Evolutionary conservation across 2,329 filamentous ascomycete genomes (phyloP).

Genomic region (Exophiala aquamarina): DNA sequence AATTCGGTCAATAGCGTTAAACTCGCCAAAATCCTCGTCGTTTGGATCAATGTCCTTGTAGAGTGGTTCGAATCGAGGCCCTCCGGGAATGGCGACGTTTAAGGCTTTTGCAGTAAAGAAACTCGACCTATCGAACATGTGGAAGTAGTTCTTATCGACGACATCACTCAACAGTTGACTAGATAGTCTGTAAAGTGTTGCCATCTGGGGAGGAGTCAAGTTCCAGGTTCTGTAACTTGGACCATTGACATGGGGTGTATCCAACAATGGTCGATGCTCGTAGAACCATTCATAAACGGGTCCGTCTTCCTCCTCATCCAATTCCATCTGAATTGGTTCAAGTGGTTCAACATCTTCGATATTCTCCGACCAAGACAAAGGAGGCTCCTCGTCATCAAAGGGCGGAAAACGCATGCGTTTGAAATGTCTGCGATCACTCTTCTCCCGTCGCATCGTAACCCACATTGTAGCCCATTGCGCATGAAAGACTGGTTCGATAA

Average conservation of each 20-base stretch:
- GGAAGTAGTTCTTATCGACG: conserved; percentile 95
- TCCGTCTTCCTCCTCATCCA: conserved; percentile 89
- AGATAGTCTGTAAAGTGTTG: conserved; percentile 87
- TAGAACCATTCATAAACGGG: conserved; percentile 98
- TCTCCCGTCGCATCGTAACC: conserved; percentile 96
- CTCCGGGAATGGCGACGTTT: conserved; percentile 96
- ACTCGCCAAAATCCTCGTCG: conserved; percentile 98
- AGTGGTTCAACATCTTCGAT: conserved; percentile 97
- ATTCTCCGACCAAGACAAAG: conserved; percentile 96
- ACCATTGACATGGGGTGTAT: conserved; percentile 92
- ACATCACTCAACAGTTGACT: conserved; percentile 87
- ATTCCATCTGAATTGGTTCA: conserved; percentile 97
- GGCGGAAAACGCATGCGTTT: conserved; percentile 99
- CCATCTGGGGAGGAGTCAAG: conserved; percentile 89
- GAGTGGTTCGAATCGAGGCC: conserved; percentile 90
- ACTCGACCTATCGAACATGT: conserved; percentile 93
- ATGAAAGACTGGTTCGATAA: conserved; percentile 96
- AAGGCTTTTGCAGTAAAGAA: conserved; percentile 95
- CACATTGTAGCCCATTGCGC: conserved; percentile 99
- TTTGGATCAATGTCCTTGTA: conserved; percentile 99
- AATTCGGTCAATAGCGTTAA: conserved; percentile 98
- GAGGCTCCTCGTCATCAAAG: conserved; percentile 97
- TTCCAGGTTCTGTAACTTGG: conserved; percentile 98
- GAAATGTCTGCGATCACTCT: conserved; percentile 92
- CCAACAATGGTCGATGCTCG: conserved; percentile 84